These are phyloP conservation scores for Suillus tomentosus DNA, from an alignment of 768 basidiomycete species.

Conservation along the genomic window DNA sequence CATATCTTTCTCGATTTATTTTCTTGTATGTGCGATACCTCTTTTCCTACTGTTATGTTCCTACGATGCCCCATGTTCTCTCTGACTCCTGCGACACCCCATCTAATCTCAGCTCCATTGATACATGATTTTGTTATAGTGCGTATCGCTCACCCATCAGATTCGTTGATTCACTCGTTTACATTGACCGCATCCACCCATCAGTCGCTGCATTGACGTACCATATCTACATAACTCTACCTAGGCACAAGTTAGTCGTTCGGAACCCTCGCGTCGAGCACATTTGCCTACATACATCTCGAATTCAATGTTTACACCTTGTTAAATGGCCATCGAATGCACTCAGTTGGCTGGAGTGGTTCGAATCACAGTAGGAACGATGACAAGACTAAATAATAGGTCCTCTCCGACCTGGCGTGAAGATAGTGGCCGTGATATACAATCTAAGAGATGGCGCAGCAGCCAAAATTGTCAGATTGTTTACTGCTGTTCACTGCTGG, in stretches of 20 bases:
- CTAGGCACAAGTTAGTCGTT: constrained; percentile 1
- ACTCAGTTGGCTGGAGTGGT: no score
- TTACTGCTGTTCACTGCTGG: constrained; percentile 58
- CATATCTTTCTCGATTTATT: background rate
- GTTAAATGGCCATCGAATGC: background rate
- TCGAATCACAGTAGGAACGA: background rate
- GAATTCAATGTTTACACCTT: background rate
- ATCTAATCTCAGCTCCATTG: background rate
- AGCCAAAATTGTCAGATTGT: constrained; percentile 47
- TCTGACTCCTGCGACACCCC: background rate
- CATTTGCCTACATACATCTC: constrained; percentile 3
- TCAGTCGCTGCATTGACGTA: constrained; percentile 5
- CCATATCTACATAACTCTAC: background rate
- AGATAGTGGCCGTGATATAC: background rate
- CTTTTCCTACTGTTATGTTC: constrained; percentile 3
- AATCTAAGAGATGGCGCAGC: constrained; percentile 24
- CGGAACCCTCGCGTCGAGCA: constrained; percentile 2
- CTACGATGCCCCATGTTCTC: background rate
- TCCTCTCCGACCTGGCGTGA: background rate
- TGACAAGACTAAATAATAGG: background rate
- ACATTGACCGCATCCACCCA: constrained; percentile 5
- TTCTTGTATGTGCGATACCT: constrained; percentile 6
- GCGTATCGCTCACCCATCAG: constrained; percentile 3
- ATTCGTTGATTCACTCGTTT: constrained; percentile 1
- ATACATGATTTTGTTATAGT: background rate